Base-by-base conservation (phyloP, 192 early-diverging fungal species). In the Coemansia sp. region DNA sequence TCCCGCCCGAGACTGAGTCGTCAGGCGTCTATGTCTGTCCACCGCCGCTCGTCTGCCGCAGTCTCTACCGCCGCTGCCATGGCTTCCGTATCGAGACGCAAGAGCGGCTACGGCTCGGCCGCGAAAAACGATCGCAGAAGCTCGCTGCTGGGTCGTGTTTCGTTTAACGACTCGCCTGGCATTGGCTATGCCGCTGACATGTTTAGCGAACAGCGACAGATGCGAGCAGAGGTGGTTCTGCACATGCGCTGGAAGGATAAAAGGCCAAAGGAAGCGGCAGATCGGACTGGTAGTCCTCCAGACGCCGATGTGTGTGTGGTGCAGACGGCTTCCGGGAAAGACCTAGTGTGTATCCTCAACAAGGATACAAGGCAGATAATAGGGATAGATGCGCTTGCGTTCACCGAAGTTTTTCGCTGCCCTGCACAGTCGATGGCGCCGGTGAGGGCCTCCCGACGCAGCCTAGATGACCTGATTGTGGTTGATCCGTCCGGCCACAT, bases 121-220 rank as follows among this genome's bases (percentile, higher is more conserved):
- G 68, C 66, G 41, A 74, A 72, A 43, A 72, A 50, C 52, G 73
- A 72, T 57, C 78, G 73, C 9, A 69, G 78, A 45, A 68, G 66
- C 48, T 81, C 78, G 22, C 53, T 81, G 59, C 57, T 81, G 6
- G 78, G 78, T 1, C 78, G 78, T 0, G 69, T 72, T 7, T 81
- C 78, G 4, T 71, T 81, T 56, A 74, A 68, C 62, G 78, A 81
- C 69, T 75, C 77, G 35, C 78, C 78, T 9, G 78, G 72, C 9
- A 55, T 66, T 43, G 71, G 63, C 22, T 74, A 71, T 40, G 72
- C 72, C 0, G 73, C 70, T 15, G 78, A 81, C 45, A 62, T 71
- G 48, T 72, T 81, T 36, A 62, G 73, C 38, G 78, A 81, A 53
- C 78, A 81, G 43, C 73, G 69, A 36, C 78, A 69, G 56, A 75